Evolutionary conservation across 2,329 filamentous ascomycete species (phyloP).

Genomic region (Colletotrichum tamarilloi): DNA sequence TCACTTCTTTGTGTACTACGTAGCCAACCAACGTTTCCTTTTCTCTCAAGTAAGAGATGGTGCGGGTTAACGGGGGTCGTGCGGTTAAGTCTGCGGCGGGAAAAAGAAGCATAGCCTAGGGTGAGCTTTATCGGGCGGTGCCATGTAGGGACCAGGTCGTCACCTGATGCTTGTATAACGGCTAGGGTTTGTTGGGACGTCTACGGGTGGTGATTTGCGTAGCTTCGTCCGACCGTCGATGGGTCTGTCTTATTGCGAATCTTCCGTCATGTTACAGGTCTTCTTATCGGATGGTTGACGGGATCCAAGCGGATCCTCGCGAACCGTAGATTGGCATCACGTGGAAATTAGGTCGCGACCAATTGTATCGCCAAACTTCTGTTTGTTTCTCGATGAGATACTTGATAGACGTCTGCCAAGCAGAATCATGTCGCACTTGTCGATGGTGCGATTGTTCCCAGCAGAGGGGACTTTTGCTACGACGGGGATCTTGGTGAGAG

Average conservation of each 20-base stretch:
- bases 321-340: not conserved
- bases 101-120: not conserved
- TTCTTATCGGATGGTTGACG: not conserved
- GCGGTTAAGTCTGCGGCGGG: not conserved
- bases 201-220: not conserved
- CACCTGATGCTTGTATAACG: not conserved
- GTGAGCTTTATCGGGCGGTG: not conserved
- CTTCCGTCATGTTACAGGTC: not conserved
- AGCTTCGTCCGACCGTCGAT: not conserved
- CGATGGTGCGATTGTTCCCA: not conserved
- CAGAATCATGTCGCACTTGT: not conserved
- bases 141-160: not conserved
- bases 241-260: slow-evolving; percentile 1
- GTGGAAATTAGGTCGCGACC: not conserved
- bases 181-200: not conserved
- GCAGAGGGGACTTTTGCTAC: not conserved
- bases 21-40: slow-evolving; percentile 19
- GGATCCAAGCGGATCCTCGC: not conserved
- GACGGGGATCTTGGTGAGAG: not conserved
- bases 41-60: not conserved
- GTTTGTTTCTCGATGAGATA: not conserved
- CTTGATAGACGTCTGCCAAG: not conserved
- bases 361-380: not conserved
- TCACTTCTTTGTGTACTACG: slow-evolving; percentile 23
- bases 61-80: not conserved